These are phyloP conservation scores for Cucurbita ficifolia DNA, from an alignment of 306 rosid genomes.

Conservation along the genomic window DNA sequence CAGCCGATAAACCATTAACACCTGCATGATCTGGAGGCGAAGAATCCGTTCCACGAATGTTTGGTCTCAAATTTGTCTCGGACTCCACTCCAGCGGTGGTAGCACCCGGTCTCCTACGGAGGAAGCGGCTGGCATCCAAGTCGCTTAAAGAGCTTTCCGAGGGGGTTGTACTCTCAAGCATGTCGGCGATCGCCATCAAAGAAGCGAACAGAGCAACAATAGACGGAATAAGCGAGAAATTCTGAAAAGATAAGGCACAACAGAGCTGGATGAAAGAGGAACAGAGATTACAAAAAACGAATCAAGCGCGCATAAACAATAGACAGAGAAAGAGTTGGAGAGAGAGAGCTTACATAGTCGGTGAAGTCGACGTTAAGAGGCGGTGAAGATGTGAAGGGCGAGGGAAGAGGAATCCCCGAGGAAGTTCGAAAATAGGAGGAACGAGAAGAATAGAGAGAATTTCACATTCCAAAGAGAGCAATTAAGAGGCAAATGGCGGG, in stretches of 20 bases:
- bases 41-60: slow-evolving; percentile 14
- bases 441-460: neutral
- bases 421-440: neutral
- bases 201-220: neutral
- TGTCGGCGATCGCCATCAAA: slow-evolving; percentile 43
- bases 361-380: neutral
- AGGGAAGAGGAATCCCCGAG: neutral
- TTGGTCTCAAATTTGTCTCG: slow-evolving; percentile 16
- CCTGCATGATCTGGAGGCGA: slow-evolving; percentile 17
- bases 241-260: too few relatives aligned
- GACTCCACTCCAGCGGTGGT: slow-evolving; percentile 8
- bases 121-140: slow-evolving; percentile 27
- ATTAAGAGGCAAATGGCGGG: neutral
- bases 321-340: neutral
- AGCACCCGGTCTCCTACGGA: slow-evolving; percentile 33
- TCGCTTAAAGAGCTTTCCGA: slow-evolving; percentile 4
- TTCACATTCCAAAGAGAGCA: neutral
- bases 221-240: neutral
- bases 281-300: neutral
- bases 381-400: neutral
- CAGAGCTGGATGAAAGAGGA: too few relatives aligned
- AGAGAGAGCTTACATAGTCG: neutral
- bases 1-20: slow-evolving; percentile 13
- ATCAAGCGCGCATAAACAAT: neutral
- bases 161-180: slow-evolving; percentile 19